Percentiles rank a stretch among this genome's conserved stretches.
phyloP scores from a whole-genome alignment of 2,329 filamentous ascomycete species.

The Metarhizium sp. region DNA sequence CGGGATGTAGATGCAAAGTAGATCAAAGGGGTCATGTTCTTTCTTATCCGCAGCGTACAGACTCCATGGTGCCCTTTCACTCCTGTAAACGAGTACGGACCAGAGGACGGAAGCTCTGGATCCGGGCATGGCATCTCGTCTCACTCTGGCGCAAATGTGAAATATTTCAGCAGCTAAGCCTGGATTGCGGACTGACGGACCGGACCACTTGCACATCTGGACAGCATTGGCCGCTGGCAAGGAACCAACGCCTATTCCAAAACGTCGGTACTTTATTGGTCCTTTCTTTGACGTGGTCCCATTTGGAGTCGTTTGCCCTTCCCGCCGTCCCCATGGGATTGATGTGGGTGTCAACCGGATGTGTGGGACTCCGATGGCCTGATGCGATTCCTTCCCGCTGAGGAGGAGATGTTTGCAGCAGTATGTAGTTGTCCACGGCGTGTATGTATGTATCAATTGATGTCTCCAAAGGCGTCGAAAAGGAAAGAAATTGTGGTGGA shows the following conservation, averaged over 20 bases:
- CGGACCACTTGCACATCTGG: too few relatives aligned
- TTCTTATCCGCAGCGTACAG: too few relatives aligned
- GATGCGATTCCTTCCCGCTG: not conserved
- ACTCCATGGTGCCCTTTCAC: not conserved
- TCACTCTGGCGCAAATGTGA: too few relatives aligned
- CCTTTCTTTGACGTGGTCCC: too few relatives aligned
- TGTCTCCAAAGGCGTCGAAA: not conserved
- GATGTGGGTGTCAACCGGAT: not conserved
- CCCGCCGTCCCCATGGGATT: not conserved
- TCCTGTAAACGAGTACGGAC: not conserved
- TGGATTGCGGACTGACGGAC: too few relatives aligned
- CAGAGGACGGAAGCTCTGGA: not conserved
- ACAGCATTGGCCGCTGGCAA: not conserved
- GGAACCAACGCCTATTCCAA: not conserved
- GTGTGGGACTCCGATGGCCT: not conserved
- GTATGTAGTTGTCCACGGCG: too few relatives aligned
- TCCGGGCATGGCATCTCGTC: not conserved
- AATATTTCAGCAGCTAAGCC: too few relatives aligned
- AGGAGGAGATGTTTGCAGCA: too few relatives aligned
- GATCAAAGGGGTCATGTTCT: too few relatives aligned
- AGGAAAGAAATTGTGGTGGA: too few relatives aligned
- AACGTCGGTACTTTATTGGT: not conserved
- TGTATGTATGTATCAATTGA: too few relatives aligned
- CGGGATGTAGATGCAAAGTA: not conserved
- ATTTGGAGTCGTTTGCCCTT: not conserved